A percentile compares a stretch with the other conserved stretches of the same genome.
Evolutionary conservation across 768 basidiomycete species (phyloP).

Genomic region (Kondoa subrosea): DNA sequence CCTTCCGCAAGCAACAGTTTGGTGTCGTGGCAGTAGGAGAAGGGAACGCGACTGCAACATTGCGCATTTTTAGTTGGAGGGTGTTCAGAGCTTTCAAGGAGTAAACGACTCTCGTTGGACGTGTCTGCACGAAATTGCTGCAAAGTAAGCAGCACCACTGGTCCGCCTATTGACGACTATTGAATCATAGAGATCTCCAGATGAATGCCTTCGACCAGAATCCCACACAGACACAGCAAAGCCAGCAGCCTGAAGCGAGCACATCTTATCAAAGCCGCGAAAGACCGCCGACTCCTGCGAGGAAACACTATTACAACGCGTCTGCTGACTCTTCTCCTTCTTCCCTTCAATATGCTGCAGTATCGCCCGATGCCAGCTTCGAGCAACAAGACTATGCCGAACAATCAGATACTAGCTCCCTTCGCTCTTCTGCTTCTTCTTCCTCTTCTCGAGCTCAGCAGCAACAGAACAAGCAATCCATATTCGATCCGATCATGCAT

Average conservation of each 20-base stretch:
- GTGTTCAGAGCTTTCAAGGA: no score
- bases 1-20: no score
- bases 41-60: no score
- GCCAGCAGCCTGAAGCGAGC: not conserved
- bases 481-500: conserved; percentile 64
- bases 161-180: no score
- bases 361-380: not conserved
- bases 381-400: not conserved
- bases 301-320: not conserved
- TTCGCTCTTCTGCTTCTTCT: not conserved
- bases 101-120: no score
- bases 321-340: not conserved
- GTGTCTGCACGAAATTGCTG: no score
- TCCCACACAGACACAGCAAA: not conserved
- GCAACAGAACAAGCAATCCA: not conserved
- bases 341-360: not conserved
- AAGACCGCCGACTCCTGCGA: not conserved
- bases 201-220: not conserved
- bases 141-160: no score
- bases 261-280: not conserved
- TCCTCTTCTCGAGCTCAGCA: conserved; percentile 34
- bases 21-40: no score
- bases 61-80: no score
- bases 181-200: no score
- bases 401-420: not conserved